Conservation (phyloP, 805 yeast genomes). For the Metschnikowia orientalis region DNA sequence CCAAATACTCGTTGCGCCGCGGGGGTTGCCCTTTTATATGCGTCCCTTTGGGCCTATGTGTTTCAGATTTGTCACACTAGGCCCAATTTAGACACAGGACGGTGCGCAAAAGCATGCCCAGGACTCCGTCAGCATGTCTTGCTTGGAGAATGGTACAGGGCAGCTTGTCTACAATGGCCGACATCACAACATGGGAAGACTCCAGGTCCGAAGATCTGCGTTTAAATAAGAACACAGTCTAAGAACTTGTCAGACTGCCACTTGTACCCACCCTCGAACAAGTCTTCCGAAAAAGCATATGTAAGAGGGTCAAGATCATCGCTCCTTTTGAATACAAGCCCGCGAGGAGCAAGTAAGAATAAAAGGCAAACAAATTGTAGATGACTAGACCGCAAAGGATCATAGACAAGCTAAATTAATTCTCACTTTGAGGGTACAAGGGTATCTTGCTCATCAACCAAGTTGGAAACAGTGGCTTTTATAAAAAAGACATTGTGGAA, state of each 20-base stretch:
- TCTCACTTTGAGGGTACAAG: conserved; percentile 87
- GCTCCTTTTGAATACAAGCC: conserved; percentile 64
- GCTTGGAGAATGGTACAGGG: too few relatives aligned
- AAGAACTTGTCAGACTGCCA: conserved; percentile 99
- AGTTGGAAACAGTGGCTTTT: conserved; percentile 99
- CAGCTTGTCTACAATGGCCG: conserved; percentile 35
- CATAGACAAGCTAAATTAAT: conserved; percentile 74
- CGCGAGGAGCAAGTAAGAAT: conserved; percentile 12
- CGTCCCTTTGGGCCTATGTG: too few relatives aligned
- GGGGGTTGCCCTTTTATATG: too few relatives aligned
- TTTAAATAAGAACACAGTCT: conserved; percentile 20
- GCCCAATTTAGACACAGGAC: too few relatives aligned
- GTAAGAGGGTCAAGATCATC: conserved; percentile 97
- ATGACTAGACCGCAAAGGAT: conserved; percentile 87
- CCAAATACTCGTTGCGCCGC: too few relatives aligned
- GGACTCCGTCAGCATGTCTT: too few relatives aligned
- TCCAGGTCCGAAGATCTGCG: too few relatives aligned
- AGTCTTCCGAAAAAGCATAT: conserved; percentile 86
- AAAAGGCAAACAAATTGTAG: conserved; percentile 52
- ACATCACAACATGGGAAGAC: conserved; percentile 32
- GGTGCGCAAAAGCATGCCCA: too few relatives aligned
- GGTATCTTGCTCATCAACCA: conserved; percentile 93
- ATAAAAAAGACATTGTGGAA: conserved; percentile 94
- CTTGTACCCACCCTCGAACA: conserved; percentile 88
- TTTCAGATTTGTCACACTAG: too few relatives aligned